These are phyloP conservation scores for Kluyveromyces marxianus DNA, from an alignment of 1,139 yeast genomes.

Conservation along the genomic window DNA sequence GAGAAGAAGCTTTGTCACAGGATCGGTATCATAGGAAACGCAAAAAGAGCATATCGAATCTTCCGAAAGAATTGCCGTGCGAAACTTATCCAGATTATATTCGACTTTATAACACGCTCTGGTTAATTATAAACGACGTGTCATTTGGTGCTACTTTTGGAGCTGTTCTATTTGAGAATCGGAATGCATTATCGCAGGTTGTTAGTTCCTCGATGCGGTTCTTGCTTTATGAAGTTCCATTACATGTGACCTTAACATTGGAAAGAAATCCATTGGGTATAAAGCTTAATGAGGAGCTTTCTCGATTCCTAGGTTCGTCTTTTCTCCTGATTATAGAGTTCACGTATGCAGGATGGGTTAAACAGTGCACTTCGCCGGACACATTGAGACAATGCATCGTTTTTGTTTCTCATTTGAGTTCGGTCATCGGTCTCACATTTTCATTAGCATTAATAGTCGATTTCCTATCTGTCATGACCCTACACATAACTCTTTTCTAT, in stretches of 20 bases:
- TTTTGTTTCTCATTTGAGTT: slow-evolving; percentile 38
- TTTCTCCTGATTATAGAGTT: slow-evolving; percentile 77
- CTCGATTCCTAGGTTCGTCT: slow-evolving; percentile 78
- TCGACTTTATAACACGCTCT: slow-evolving; percentile 75
- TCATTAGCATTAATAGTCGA: slow-evolving; percentile 63
- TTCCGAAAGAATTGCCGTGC: slow-evolving; percentile 19
- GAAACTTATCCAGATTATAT: slow-evolving; percentile 63
- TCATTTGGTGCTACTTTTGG: slow-evolving; percentile 64
- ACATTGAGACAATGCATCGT: slow-evolving; percentile 31
- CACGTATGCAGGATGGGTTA: slow-evolving; percentile 41
- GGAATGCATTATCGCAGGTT: slow-evolving; percentile 24
- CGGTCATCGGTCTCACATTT: slow-evolving; percentile 57
- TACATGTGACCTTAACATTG: slow-evolving; percentile 57
- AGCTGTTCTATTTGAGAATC: slow-evolving; percentile 41
- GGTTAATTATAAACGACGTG: slow-evolving; percentile 81
- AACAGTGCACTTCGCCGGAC: slow-evolving; percentile 21
- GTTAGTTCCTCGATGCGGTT: slow-evolving; percentile 13
- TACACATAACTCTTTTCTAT: slow-evolving; percentile 73
- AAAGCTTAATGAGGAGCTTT: slow-evolving; percentile 80
- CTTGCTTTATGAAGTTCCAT: slow-evolving; percentile 34
- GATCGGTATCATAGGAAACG: slow-evolving; percentile 2
- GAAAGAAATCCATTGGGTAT: slow-evolving; percentile 92
- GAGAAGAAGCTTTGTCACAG: neutral
- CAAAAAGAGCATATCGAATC: neutral
- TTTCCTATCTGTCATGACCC: slow-evolving; percentile 49